Evolutionary conservation across 129 eudicot genomes (phyloP), one percentile per base, ranked within the genome.

Genomic region (Lactuca sativa): DNA sequence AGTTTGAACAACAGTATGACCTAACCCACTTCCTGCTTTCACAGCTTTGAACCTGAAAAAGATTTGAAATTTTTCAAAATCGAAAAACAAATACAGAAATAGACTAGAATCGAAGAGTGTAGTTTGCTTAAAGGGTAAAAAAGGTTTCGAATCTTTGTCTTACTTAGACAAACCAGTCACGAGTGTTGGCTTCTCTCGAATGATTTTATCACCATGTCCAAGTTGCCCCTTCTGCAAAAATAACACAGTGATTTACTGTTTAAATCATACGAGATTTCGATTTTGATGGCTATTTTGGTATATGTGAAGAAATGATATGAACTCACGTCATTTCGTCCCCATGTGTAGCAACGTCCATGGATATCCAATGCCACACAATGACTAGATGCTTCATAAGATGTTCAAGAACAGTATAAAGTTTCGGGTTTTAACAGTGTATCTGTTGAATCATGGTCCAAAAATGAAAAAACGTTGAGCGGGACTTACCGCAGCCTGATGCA

Each of bases 291-390:
- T 62, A 5, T 11, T 37, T 47, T 11, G 15, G 49, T 14, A 14
- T 7, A 17, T 4, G 31, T 40, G 18, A 56, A 56, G 11, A 56
- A 43, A 57, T 7, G 41, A 9, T 16, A 13, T 66, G 6, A 75
- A 60, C 83, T 61, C 77, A 67, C 98, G 73, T 93, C 98, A 67
- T 93, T 89, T 6, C 92, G 72, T 2, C 98, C 98, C 98, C 98
- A 93, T 1, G 98, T 89, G 73, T 86, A 93, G 73, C 97, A 93
- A 51, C 98, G 90, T 25, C 98, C 98, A 44, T 89, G 86, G 31
- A 78, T 92, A 78, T 87, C 98, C 88, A 93, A 62, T 9, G 98
- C 98, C 71, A 89, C 92, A 67, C 98, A 89, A 70, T 93, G 98
- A 72, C 86, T 77, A 57, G 97, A 85, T 8, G 83, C 97, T 93